A percentile compares a stretch with the other conserved stretches of the same genome.
Evolutionary conservation across 1,284 basidiomycete species (phyloP).

Genomic region (Cryptococcus jaspeensis): DNA sequence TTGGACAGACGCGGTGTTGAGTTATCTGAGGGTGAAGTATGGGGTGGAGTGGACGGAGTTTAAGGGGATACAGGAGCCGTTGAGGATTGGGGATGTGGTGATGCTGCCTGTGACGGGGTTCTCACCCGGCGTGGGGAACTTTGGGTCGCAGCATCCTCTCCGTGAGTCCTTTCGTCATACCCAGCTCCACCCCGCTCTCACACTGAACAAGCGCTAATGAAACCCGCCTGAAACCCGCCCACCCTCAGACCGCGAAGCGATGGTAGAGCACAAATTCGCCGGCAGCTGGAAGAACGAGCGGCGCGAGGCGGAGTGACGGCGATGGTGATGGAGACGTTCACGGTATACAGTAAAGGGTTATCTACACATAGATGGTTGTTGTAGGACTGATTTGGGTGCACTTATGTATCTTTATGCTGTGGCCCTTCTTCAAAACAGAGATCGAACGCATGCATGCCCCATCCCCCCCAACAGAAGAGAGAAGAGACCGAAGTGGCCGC

Average conservation of each 20-base stretch:
- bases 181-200: neutral
- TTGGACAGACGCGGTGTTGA: slow-evolving; percentile 47
- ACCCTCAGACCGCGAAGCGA: slow-evolving; percentile 38
- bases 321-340: too few relatives aligned
- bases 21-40: slow-evolving; percentile 44
- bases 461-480: too few relatives aligned
- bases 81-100: slow-evolving; percentile 49
- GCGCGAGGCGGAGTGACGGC: too few relatives aligned
- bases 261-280: slow-evolving; percentile 46
- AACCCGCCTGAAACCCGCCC: neutral
- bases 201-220: too few relatives aligned
- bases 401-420: too few relatives aligned
- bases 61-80: slow-evolving; percentile 33
- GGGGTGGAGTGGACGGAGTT: slow-evolving; percentile 48
- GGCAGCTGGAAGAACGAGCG: slow-evolving; percentile 20
- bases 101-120: slow-evolving; percentile 52
- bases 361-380: too few relatives aligned
- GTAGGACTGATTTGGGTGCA: too few relatives aligned
- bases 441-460: too few relatives aligned
- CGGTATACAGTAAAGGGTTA: too few relatives aligned
- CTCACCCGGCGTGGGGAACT: slow-evolving; percentile 50
- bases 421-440: too few relatives aligned
- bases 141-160: slow-evolving; percentile 32
- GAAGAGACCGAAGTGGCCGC: too few relatives aligned
- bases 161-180: slow-evolving; percentile 25